phyloP scores from a whole-genome alignment of 805 yeast genomes.

The Nakazawaea siamensis region DNA sequence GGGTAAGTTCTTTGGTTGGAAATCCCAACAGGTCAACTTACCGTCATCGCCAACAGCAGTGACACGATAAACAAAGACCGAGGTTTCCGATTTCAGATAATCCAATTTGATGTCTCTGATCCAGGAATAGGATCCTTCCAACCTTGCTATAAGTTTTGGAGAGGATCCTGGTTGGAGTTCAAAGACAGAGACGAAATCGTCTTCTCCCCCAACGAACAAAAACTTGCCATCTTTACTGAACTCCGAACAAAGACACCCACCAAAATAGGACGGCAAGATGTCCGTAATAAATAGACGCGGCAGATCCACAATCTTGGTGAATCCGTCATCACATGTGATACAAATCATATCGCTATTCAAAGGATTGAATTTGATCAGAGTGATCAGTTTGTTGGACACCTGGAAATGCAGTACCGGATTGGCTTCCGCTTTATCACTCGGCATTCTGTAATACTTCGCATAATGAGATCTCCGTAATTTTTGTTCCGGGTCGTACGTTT shows the following conservation, averaged over 20 bases:
- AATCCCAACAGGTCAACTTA: slow-evolving; percentile 42
- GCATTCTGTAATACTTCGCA: slow-evolving; percentile 22
- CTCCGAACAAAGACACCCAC: slow-evolving; percentile 45
- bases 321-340: slow-evolving; percentile 60
- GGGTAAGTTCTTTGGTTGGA: slow-evolving; percentile 35
- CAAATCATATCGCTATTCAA: slow-evolving; percentile 29
- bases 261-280: slow-evolving; percentile 55
- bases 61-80: slow-evolving; percentile 32
- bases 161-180: slow-evolving; percentile 19
- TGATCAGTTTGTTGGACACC: slow-evolving; percentile 50
- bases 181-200: slow-evolving; percentile 39
- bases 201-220: slow-evolving; percentile 44
- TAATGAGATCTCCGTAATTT: slow-evolving; percentile 23
- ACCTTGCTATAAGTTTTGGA: slow-evolving; percentile 20
- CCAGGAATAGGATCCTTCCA: slow-evolving; percentile 48
- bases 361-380: slow-evolving; percentile 38
- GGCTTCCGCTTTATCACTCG: slow-evolving; percentile 12
- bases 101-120: slow-evolving; percentile 37
- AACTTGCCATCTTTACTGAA: slow-evolving; percentile 42
- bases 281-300: slow-evolving; percentile 36
- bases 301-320: slow-evolving; percentile 48
- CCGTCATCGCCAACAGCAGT: slow-evolving; percentile 54
- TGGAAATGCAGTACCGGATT: slow-evolving; percentile 56
- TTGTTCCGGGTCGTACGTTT: slow-evolving; percentile 16
- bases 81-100: slow-evolving; percentile 20